A percentile compares a stretch with the other conserved stretches of the same genome.
Conservation (phyloP, 2,329 filamentous ascomycete genomes). For the Botrytis byssoidea region DNA sequence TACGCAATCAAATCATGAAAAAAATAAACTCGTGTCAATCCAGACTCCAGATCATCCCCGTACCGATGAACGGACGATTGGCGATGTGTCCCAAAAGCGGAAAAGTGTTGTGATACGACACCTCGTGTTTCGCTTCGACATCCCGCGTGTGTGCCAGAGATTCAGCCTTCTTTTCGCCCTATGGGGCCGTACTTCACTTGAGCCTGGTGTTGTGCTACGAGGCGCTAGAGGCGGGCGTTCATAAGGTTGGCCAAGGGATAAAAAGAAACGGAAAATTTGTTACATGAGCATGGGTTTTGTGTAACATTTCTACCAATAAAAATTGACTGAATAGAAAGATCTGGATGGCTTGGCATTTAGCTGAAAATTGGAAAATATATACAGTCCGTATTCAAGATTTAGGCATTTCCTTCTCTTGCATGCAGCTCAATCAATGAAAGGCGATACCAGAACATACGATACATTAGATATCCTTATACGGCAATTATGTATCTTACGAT, state of each 20-base stretch:
- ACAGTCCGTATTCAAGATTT: neutral
- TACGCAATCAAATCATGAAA: slow-evolving; percentile 2
- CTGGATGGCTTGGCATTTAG: slow-evolving; percentile 16
- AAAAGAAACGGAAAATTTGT: slow-evolving; percentile 9
- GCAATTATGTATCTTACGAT: slow-evolving; percentile 11
- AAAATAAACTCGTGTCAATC: neutral
- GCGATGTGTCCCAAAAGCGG: slow-evolving; percentile 10
- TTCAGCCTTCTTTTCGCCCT: slow-evolving; percentile 23
- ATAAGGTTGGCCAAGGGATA: slow-evolving; percentile 7
- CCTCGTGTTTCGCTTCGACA: slow-evolving; percentile 19
- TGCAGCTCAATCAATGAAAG: neutral
- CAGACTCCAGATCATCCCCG: neutral
- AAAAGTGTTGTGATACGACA: slow-evolving; percentile 11
- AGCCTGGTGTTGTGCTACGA: neutral
- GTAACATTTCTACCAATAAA: slow-evolving; percentile 1
- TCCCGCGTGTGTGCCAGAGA: slow-evolving; percentile 6
- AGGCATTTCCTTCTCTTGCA: slow-evolving; percentile 2
- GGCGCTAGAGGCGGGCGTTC: slow-evolving; percentile 8
- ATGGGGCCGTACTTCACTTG: slow-evolving; percentile 1
- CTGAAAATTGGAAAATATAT: neutral
- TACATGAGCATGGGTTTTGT: slow-evolving; percentile 5
- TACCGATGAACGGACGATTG: slow-evolving; percentile 11
- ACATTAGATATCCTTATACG: neutral
- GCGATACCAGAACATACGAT: neutral
- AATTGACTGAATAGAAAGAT: slow-evolving; percentile 5